Evolutionary conservation across 2,329 filamentous ascomycete species (phyloP), one percentile per base, ranked within the genome.

Genomic region (Chrysoporthe deuterocubensis): DNA sequence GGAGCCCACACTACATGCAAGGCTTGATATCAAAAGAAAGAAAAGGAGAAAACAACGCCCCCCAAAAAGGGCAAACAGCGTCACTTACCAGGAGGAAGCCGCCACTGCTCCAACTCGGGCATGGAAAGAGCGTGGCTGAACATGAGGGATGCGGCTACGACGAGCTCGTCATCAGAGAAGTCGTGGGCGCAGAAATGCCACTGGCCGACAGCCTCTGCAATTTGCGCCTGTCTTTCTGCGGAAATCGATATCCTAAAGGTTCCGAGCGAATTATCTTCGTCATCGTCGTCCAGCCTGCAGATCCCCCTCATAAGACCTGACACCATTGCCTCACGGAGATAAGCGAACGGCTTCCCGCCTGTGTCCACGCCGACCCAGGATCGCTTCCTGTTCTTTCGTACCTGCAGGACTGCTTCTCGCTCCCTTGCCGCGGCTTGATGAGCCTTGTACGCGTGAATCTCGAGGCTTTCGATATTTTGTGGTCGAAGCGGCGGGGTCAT

Each of bases 161-260:
- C 85, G 52, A 99, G 85, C 78, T 98, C 94, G 75, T 98, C 95
- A 73, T 98, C 94, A 43, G 88, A 89, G 74, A 95, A 96, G 21
- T 93, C 89, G 75, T 97, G 95, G 3, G 94, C 95, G 56, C 91
- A 94, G 75, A 98, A 99, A 65, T 89, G 84, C 95, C 96, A 98
- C 61, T 85, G 85, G 26, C 90, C 92, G 48, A 97, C 84, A 21
- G 90, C 89, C 9, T 85, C 78, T 68, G 89, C 89, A 67, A 98
- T 88, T 57, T 86, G 81, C 50, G 83, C 81, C 73, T 89, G 88
- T 46, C 92, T 88, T 67, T 91, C 86, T 9, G 87, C 80, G 13
- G 88, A 83, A 21, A 97, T 85, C 59, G 87, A 84, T 70, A 97
- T 85, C 66, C 68, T 69, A 59, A 69, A 69, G n/a, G 65, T 65